phyloP scores from a whole-genome alignment of 2,329 filamentous ascomycete genomes.

The Diaporthe velutina region DNA sequence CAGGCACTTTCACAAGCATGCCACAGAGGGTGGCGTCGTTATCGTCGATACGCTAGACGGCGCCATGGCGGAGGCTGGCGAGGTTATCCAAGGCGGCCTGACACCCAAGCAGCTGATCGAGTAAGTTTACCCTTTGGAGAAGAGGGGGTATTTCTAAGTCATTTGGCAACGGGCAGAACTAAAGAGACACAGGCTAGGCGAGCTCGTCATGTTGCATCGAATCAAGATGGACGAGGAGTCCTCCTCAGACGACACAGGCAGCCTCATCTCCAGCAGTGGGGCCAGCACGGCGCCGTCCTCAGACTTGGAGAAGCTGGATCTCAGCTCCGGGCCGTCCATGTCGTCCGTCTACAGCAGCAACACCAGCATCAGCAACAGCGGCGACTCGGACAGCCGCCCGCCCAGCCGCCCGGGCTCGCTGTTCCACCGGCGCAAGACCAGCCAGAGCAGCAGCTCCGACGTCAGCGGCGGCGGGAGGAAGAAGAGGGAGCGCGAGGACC shows the following conservation, averaged over 20 bases:
- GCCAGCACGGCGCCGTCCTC: conserved; percentile 48
- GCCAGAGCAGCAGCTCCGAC: conserved; percentile 43
- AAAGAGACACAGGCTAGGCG: conserved; percentile 71
- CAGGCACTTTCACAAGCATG: conserved; percentile 76
- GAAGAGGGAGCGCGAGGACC: conserved; percentile 61
- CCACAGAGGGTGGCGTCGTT: conserved; percentile 73
- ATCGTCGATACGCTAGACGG: conserved; percentile 84
- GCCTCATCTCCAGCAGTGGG: conserved; percentile 38
- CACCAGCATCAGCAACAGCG: conserved; percentile 32
- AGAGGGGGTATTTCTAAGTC: background rate
- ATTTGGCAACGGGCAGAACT: background rate
- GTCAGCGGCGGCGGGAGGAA: conserved; percentile 43
- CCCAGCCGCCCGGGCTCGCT: conserved; percentile 43
- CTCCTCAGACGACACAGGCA: conserved; percentile 40
- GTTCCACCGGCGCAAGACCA: conserved; percentile 49
- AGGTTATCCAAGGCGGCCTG: conserved; percentile 84
- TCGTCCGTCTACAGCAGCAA: conserved; percentile 52
- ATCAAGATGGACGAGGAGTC: conserved; percentile 56
- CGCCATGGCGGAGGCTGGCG: conserved; percentile 85
- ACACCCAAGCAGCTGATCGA: conserved; percentile 84
- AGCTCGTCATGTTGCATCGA: conserved; percentile 75
- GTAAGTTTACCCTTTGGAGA: conserved; percentile 53
- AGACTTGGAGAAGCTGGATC: conserved; percentile 51
- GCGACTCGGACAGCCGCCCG: conserved; percentile 27
- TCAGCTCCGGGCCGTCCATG: conserved; percentile 51